Base-by-base conservation (phyloP, 1,284 basidiomycete genomes). In the Malassezia japonica region DNA sequence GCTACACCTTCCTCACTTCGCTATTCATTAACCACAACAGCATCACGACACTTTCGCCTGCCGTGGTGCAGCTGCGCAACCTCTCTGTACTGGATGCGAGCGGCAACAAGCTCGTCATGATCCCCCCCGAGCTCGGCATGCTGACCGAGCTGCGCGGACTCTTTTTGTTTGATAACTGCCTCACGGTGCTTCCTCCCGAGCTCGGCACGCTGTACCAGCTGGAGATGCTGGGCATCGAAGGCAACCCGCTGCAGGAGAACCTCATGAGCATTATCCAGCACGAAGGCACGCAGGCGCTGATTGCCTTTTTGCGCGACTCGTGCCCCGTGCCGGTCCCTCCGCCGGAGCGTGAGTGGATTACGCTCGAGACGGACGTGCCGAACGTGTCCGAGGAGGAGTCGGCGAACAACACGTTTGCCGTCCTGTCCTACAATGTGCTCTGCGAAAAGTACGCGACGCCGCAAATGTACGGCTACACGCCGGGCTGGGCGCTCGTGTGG, bases 21-120 rank as follows among this genome's bases (percentile, higher is more conserved):
- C 82, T 99, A 48, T 98, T 94, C 76, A 86, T 99, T 75, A 96
- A 96, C 68, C 92, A 98, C 78, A 99, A 99, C 70, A 79, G 82
- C 29, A 80, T 99, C 50, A 79, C 83, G 15, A 75, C 80, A 60
- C 77, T 99, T 40, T 89, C 92, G 3, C 80, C 86, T 9, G 82
- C 86, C 72, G 88, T 99, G 60, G 79, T 85, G 47, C 82, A 82
- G 63, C 81, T 99, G 50, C 82, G 83, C 36, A 85, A 91, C 67
- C 79, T 99, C 39, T 86, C 89, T 57, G 77, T 92, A 15, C 81
- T 99, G 39, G 94, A 99, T 76, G 80, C 91, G 27, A 94, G 91
- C 0, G 85, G 84, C 48, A 99, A 99, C 75, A 82, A 81, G 65
- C 80, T 99, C 46, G 75, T 79, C 15, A 76, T 80, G 4, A 76